Evolutionary conservation across 768 basidiomycete species (phyloP).

Genomic region (Leccinum ochraceum): DNA sequence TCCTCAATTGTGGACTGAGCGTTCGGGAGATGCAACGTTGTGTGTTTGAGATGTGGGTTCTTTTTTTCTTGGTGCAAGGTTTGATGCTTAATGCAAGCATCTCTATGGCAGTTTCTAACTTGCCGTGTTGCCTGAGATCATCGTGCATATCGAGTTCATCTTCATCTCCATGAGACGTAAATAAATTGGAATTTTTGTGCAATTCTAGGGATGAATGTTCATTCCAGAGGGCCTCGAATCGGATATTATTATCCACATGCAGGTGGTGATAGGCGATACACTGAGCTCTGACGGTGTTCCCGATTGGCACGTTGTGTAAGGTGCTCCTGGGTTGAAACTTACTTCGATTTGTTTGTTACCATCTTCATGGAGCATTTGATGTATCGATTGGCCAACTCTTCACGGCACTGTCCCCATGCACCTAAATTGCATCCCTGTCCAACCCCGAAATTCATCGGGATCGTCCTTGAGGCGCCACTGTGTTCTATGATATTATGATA

Average conservation of each 20-base stretch:
- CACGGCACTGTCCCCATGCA: not conserved
- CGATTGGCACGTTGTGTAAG: not conserved
- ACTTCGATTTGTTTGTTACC: not conserved
- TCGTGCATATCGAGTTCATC: too few relatives aligned
- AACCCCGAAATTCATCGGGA: not conserved
- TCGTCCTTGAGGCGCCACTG: not conserved
- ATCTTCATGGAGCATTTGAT: not conserved
- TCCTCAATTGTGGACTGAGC: too few relatives aligned
- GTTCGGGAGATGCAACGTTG: too few relatives aligned
- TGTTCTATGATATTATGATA: not conserved
- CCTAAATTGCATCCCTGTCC: not conserved
- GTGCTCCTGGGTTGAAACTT: not conserved
- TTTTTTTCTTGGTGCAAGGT: too few relatives aligned
- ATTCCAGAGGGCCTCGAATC: not conserved
- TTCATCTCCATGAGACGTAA: too few relatives aligned
- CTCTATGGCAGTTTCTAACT: too few relatives aligned
- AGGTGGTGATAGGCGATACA: not conserved
- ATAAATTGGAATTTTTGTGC: too few relatives aligned
- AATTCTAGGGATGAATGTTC: not conserved
- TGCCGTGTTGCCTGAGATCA: too few relatives aligned
- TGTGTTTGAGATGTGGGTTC: too few relatives aligned
- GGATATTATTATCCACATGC: not conserved
- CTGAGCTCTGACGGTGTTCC: not conserved
- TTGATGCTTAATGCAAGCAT: too few relatives aligned
- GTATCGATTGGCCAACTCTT: not conserved